phyloP scores from a whole-genome alignment of 225 moss, liverwort and hornwort species.

The Pseudisothecium myosuroides region DNA sequence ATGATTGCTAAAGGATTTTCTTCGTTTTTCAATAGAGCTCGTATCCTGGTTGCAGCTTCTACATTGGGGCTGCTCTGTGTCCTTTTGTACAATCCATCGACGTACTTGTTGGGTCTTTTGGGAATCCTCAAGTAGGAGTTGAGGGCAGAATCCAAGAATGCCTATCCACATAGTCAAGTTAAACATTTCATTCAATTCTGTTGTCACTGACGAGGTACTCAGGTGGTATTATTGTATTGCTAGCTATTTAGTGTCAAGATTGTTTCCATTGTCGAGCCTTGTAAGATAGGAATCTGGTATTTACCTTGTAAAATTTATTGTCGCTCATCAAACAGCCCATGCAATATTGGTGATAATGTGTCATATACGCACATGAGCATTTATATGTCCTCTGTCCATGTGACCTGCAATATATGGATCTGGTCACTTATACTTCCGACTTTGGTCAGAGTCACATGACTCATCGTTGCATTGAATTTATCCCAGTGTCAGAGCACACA shows the following conservation, averaged over 20 bases:
- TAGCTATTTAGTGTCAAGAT: neutral
- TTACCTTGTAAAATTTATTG: neutral
- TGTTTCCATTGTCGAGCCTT: neutral
- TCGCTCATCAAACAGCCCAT: neutral
- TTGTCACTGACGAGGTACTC: neutral
- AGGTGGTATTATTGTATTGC: neutral
- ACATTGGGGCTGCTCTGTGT: neutral
- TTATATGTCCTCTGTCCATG: neutral
- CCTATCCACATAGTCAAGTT: neutral
- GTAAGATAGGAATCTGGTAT: neutral
- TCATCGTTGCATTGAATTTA: neutral
- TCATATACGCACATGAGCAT: neutral
- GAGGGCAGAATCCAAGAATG: neutral
- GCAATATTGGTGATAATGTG: neutral
- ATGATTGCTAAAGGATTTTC: conserved; percentile 61
- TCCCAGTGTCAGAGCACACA: neutral
- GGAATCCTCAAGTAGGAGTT: conserved; percentile 27
- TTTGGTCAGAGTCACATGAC: neutral
- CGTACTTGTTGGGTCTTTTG: conserved; percentile 17
- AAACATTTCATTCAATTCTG: neutral
- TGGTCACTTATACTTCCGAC: neutral
- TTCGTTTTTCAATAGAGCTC: conserved; percentile 47
- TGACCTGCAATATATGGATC: neutral
- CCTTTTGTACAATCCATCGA: conserved; percentile 14
- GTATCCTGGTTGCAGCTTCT: conserved; percentile 21